These are phyloP conservation scores for Ophiostoma fasciatum DNA, from an alignment of 2,329 filamentous ascomycete species.

Conservation along the genomic window DNA sequence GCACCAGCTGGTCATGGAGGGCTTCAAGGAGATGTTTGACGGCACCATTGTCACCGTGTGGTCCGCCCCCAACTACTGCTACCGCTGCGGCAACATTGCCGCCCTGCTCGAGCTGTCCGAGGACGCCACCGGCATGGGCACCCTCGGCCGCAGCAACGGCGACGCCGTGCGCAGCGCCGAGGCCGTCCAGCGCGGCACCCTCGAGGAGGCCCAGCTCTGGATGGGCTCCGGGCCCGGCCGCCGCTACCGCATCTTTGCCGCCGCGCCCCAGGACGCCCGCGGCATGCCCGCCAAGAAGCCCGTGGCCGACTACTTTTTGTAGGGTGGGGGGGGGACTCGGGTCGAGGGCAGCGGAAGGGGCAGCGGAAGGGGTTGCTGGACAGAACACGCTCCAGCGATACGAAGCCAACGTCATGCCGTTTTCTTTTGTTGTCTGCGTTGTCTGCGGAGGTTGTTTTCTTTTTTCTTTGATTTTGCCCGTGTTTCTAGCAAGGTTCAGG, in stretches of 20 bases:
- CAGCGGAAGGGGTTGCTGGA: too few relatives aligned
- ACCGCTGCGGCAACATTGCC: constrained; percentile 88
- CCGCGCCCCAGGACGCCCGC: constrained; percentile 84
- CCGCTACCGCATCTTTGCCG: constrained; percentile 89
- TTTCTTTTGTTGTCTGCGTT: neutral
- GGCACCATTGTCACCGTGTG: constrained; percentile 95
- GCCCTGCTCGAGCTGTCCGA: constrained; percentile 87
- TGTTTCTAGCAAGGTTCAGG: too few relatives aligned
- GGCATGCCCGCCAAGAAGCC: constrained; percentile 99
- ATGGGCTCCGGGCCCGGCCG: constrained; percentile 58
- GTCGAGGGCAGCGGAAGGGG: too few relatives aligned
- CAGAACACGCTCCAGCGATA: too few relatives aligned
- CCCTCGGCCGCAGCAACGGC: constrained; percentile 57
- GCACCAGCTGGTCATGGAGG: constrained; percentile 97
- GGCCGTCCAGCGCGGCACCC: constrained; percentile 24
- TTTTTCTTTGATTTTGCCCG: neutral
- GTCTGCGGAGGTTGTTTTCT: neutral
- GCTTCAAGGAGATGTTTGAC: constrained; percentile 99
- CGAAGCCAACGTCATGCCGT: too few relatives aligned
- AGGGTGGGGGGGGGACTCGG: constrained; percentile 6
- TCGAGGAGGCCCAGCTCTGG: constrained; percentile 31
- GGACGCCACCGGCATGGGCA: constrained; percentile 60
- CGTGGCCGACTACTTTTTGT: constrained; percentile 90
- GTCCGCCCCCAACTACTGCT: constrained; percentile 95
- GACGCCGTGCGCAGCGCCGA: constrained; percentile 37